Base-by-base conservation (phyloP, 1,139 yeast genomes). In the Blastobotrys capitulatus region DNA sequence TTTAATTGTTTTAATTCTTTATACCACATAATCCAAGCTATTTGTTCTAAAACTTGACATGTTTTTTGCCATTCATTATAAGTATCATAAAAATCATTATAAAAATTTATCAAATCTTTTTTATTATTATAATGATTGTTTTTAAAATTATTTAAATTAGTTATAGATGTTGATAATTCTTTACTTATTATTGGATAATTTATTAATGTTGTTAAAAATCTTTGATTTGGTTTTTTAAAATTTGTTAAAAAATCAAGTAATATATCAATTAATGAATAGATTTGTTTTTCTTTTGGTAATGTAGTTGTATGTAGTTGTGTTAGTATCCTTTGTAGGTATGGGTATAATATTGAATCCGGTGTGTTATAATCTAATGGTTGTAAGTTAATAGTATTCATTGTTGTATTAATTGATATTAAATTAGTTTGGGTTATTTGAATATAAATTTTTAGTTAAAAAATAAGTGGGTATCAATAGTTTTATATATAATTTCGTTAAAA, bases 1-100 rank as follows among this genome's bases (percentile, higher is more conserved):
- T 34, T 32, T 27, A 41, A 12, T 12, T 31, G 19, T 16, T 29
- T 26, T 22, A 43, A 12, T 20, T 43, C 41, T 25, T 12, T 37
- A 16, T 26, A 16, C 46, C 46, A 43, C 41, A 43, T 43, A n/a
- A n/a, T 26, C 41, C 40, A 35, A 6, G 15, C 41, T 4, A 36
- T 27, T 13, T 36, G 7, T 20, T 43, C 46, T 19, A 43, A 22
- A 13, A 16, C 18, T 12, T 15, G 2, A 35, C 31, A 27, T 6
- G 16, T 18, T 26, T 7, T 2, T 12, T 35, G 3, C 46, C 46
- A 43, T 19, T 27, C 41, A 9, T 18, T 6, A 25, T 43, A 43
- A 13, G 18, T 41, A 6, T 36, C 10, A 15, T 35, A 26, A 16
- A 43, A 12, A 16, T 43, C 46, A 22, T 12, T 5, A 22, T 43